Evolutionary conservation across 192 early-diverging fungal genomes (phyloP).

Genomic region (Physocladia obscura): DNA sequence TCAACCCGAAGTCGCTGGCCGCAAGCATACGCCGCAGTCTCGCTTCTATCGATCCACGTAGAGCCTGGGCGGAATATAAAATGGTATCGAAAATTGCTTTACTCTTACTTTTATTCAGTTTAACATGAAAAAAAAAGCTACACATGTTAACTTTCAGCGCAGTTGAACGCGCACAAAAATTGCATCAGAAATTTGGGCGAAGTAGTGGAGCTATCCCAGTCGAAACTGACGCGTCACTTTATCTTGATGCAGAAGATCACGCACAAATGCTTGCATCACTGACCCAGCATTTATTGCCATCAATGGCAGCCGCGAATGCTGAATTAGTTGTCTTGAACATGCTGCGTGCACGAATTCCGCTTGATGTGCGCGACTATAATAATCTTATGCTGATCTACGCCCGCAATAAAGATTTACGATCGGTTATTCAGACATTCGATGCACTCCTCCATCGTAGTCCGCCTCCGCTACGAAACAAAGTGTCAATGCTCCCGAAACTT

Average conservation of each 20-base stretch:
- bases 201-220: too few species aligned
- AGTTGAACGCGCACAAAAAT: too few species aligned
- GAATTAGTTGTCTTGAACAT: slow-evolving; percentile 23
- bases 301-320: slow-evolving; percentile 16
- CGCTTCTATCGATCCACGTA: too few species aligned
- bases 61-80: too few species aligned
- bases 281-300: background rate
- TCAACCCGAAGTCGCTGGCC: too few species aligned
- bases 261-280: slow-evolving; percentile 3
- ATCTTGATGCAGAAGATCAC: slow-evolving; percentile 20
- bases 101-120: too few species aligned
- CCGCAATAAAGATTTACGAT: slow-evolving; percentile 20
- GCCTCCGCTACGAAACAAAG: background rate
- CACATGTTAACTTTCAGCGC: too few species aligned
- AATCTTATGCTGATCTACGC: slow-evolving; percentile 24
- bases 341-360: background rate
- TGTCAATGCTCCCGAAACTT: background rate
- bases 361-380: slow-evolving; percentile 23
- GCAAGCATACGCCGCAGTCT: too few species aligned
- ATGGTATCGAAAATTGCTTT: too few species aligned
- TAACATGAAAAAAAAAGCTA: too few species aligned
- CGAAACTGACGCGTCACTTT: too few species aligned
- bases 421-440: slow-evolving; percentile 14
- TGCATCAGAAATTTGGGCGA: too few species aligned
- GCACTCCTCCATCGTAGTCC: background rate